phyloP scores from a whole-genome alignment of 2,329 filamentous ascomycete genomes.

The Colletotrichum siamense region DNA sequence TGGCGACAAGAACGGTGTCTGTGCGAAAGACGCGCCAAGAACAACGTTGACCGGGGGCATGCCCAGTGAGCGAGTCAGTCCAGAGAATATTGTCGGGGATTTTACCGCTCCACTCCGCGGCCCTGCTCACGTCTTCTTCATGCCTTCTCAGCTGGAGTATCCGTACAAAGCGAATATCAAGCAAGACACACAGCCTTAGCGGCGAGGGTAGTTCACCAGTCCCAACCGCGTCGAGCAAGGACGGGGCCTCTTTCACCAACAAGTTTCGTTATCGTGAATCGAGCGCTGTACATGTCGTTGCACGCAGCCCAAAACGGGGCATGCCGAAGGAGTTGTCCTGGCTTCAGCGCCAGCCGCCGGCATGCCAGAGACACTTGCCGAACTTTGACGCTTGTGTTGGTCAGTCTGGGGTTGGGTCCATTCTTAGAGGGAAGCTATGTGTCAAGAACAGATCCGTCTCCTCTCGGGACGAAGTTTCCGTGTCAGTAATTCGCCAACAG shows the following conservation, averaged over 20 bases:
- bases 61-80: constrained; percentile 10
- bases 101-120: constrained; percentile 1
- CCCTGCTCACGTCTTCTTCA: not conserved
- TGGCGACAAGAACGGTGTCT: constrained; percentile 19
- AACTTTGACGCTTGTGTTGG: not conserved
- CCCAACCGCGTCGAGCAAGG: not conserved
- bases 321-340: not conserved
- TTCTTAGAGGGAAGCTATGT: not conserved
- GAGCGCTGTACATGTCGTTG: not conserved
- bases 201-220: not conserved
- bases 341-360: not conserved
- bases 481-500: not conserved
- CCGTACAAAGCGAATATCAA: not conserved
- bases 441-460: not conserved
- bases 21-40: not conserved
- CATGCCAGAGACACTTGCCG: not conserved
- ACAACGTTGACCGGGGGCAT: not conserved
- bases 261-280: not conserved
- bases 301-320: not conserved
- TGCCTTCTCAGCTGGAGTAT: not conserved
- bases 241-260: not conserved
- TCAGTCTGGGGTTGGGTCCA: not conserved
- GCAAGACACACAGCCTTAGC: not conserved
- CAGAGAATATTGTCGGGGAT: constrained; percentile 7
- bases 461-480: not conserved